These are phyloP conservation scores for Hymenoscyphus linearis DNA, from an alignment of 2,329 filamentous ascomycete genomes.

Conservation along the genomic window DNA sequence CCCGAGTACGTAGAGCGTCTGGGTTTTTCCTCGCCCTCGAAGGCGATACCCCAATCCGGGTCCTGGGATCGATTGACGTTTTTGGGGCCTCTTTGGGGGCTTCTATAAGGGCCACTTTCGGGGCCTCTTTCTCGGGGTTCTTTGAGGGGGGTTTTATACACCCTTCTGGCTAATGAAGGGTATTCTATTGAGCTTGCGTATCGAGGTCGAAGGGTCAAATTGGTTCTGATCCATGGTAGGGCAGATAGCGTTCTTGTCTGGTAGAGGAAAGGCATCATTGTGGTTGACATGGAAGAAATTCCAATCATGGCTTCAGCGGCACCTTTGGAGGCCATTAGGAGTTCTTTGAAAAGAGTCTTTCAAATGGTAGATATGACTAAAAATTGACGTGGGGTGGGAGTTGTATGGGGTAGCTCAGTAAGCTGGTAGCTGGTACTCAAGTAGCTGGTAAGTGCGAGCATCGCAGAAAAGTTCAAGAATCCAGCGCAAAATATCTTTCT, in stretches of 20 bases:
- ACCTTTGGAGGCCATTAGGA: background rate
- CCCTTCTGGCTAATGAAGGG: too few relatives aligned
- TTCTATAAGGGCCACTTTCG: background rate
- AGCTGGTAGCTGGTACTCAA: too few relatives aligned
- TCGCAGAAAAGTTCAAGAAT: background rate
- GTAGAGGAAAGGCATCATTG: constrained; percentile 64
- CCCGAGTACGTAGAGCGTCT: background rate
- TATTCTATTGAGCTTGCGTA: too few relatives aligned
- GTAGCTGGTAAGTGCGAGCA: too few relatives aligned
- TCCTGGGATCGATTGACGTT: too few relatives aligned
- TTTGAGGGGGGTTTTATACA: too few relatives aligned
- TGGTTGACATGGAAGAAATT: constrained; percentile 17
- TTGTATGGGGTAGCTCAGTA: background rate
- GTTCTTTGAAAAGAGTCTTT: background rate
- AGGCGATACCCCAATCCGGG: constrained; percentile 4
- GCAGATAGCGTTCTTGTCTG: constrained; percentile 58
- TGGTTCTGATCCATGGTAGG: constrained; percentile 21
- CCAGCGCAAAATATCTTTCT: background rate
- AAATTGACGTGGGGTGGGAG: background rate
- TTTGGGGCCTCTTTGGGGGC: too few relatives aligned
- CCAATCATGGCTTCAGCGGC: background rate
- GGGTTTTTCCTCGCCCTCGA: background rate
- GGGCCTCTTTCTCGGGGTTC: background rate
- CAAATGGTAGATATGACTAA: background rate
- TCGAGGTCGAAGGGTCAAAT: background rate